Conservation (phyloP, 2,329 filamentous ascomycete genomes). For the Talaromyces pinophilus region DNA sequence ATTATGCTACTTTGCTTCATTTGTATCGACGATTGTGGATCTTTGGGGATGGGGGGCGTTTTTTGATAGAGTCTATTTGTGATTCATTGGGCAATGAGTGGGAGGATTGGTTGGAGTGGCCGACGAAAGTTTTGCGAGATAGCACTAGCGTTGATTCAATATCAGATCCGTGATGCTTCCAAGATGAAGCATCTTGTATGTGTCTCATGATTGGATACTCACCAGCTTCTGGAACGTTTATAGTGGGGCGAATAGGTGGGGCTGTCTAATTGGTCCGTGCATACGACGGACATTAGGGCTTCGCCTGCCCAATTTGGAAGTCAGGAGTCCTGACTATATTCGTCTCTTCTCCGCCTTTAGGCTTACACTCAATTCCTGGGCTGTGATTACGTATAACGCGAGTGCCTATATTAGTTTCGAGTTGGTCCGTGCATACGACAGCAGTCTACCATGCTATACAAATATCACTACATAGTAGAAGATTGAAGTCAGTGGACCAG, state of each 20-base stretch:
- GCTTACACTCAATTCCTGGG: no score
- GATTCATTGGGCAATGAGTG: constrained; percentile 29
- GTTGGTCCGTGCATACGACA: no score
- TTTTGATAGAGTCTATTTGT: constrained; percentile 28
- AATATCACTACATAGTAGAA: no score
- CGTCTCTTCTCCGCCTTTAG: background rate
- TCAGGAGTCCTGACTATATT: background rate
- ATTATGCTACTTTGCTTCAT: constrained; percentile 41
- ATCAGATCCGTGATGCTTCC: background rate
- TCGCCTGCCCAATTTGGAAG: background rate
- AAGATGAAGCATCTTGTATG: background rate
- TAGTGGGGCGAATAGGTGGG: background rate
- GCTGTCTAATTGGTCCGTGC: background rate
- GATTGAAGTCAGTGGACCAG: no score
- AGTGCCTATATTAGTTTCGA: no score
- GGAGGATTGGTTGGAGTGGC: constrained; percentile 21
- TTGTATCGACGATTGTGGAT: constrained; percentile 36
- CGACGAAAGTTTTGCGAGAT: constrained; percentile 26
- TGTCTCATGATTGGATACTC: background rate
- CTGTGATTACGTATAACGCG: no score
- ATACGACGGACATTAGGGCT: background rate
- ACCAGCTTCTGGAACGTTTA: background rate
- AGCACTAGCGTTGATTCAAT: background rate
- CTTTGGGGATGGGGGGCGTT: constrained; percentile 32
- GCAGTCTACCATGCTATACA: no score